Conservation (phyloP, 129 eudicot genomes). For the Flaveria brownii region DNA sequence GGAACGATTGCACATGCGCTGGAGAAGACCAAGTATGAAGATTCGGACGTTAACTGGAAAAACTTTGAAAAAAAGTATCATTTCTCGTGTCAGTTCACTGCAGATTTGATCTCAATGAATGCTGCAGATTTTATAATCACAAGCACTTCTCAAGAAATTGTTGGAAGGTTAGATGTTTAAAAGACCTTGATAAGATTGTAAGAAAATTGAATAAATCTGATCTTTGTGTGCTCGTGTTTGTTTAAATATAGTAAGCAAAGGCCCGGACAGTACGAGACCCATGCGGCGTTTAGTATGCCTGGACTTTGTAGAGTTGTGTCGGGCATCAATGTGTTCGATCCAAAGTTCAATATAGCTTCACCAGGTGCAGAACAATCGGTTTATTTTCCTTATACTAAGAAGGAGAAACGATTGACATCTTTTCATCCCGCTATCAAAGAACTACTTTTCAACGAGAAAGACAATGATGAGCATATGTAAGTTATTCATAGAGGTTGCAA, state of each 20-base stretch:
- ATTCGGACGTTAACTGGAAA: slow-evolving; percentile 83
- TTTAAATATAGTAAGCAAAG: slow-evolving; percentile 52
- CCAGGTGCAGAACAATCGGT: slow-evolving; percentile 90
- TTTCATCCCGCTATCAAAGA: slow-evolving; percentile 82
- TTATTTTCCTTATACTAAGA: slow-evolving; percentile 70
- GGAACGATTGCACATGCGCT: slow-evolving; percentile 94
- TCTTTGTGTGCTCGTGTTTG: slow-evolving; percentile 8
- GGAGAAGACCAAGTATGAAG: slow-evolving; percentile 82
- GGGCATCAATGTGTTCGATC: slow-evolving; percentile 78
- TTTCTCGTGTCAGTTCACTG: slow-evolving; percentile 85
- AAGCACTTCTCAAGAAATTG: slow-evolving; percentile 92
- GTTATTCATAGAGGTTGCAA: slow-evolving; percentile 24
- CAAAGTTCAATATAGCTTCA: slow-evolving; percentile 88
- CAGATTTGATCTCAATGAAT: slow-evolving; percentile 82
- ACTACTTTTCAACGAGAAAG: slow-evolving; percentile 55
- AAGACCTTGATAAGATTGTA: not conserved
- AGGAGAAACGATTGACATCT: slow-evolving; percentile 46
- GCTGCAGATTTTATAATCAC: slow-evolving; percentile 81
- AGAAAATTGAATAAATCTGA: not conserved
- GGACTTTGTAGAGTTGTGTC: slow-evolving; percentile 83
- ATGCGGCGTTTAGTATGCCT: slow-evolving; percentile 79
- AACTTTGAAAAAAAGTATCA: slow-evolving; percentile 73
- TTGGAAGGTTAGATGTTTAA: slow-evolving; percentile 70
- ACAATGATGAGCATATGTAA: slow-evolving; percentile 76
- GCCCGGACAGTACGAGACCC: slow-evolving; percentile 83